Evolutionary conservation across 1,284 basidiomycete species (phyloP).

Genomic region (Schizophyllum amplum): DNA sequence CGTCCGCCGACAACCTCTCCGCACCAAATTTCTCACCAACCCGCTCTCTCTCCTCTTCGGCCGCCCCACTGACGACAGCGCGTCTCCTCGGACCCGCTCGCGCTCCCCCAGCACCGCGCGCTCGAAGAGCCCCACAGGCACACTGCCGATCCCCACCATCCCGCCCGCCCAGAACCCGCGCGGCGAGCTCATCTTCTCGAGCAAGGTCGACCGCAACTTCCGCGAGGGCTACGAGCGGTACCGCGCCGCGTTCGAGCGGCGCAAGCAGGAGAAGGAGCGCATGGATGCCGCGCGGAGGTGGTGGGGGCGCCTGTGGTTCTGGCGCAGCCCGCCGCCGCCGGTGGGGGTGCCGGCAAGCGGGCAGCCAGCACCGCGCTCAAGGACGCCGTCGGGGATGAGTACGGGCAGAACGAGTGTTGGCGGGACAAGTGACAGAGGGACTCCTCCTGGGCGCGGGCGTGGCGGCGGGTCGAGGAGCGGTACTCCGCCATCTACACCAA

Average conservation of each 20-base stretch:
- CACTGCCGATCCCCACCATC: constrained; percentile 65
- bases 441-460: constrained; percentile 24
- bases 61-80: constrained; percentile 25
- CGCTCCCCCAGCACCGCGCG: constrained; percentile 10
- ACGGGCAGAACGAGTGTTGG: constrained; percentile 7
- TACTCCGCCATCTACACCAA: constrained; percentile 20
- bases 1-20: constrained; percentile 70
- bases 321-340: constrained; percentile 8
- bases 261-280: constrained; percentile 59
- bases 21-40: constrained; percentile 53
- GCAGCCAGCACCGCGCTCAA: not conserved
- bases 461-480: constrained; percentile 30
- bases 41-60: constrained; percentile 61
- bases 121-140: not conserved
- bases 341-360: constrained; percentile 1
- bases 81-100: constrained; percentile 16
- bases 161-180: constrained; percentile 87
- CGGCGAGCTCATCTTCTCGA: constrained; percentile 95
- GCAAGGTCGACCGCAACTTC: constrained; percentile 76
- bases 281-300: constrained; percentile 33
- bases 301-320: constrained; percentile 35
- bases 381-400: constrained; percentile 1
- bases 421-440: constrained; percentile 24
- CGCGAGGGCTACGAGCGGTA: constrained; percentile 92
- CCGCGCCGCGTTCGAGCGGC: constrained; percentile 82